These are phyloP conservation scores for Neurospora intermedia DNA, from an alignment of 495 filamentous ascomycete genomes.

Conservation along the genomic window DNA sequence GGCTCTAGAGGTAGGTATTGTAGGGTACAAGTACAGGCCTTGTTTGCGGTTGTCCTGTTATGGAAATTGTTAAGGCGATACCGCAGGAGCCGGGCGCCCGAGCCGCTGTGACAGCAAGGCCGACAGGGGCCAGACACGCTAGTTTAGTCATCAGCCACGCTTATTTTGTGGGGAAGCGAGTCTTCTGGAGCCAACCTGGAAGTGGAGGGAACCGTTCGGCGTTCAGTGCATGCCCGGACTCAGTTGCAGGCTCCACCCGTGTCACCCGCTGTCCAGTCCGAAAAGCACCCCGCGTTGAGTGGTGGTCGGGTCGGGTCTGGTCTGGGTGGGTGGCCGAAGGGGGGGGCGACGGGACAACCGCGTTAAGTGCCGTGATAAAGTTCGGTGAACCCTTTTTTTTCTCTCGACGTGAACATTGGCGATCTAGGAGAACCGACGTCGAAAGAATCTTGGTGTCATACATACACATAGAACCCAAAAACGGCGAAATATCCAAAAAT, in stretches of 20 bases:
- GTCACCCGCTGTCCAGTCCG: background rate
- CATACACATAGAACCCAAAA: background rate
- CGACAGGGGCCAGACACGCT: background rate
- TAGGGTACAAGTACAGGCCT: background rate
- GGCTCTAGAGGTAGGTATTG: background rate
- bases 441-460: background rate
- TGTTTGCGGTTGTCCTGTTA: background rate
- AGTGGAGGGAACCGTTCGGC: background rate
- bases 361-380: background rate
- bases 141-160: background rate
- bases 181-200: background rate
- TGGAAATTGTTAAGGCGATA: background rate
- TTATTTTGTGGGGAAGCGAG: background rate
- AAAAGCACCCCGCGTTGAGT: background rate
- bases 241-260: background rate
- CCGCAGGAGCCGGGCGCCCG: background rate
- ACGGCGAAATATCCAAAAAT: background rate
- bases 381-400: background rate
- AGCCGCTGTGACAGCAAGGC: background rate
- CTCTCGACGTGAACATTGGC: background rate
- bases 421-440: background rate
- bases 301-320: background rate
- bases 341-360: background rate
- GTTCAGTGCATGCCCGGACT: background rate
- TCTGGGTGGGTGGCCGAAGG: background rate